phyloP scores from a whole-genome alignment of 2,329 filamentous ascomycete species.

The Calonectria honghensis region DNA sequence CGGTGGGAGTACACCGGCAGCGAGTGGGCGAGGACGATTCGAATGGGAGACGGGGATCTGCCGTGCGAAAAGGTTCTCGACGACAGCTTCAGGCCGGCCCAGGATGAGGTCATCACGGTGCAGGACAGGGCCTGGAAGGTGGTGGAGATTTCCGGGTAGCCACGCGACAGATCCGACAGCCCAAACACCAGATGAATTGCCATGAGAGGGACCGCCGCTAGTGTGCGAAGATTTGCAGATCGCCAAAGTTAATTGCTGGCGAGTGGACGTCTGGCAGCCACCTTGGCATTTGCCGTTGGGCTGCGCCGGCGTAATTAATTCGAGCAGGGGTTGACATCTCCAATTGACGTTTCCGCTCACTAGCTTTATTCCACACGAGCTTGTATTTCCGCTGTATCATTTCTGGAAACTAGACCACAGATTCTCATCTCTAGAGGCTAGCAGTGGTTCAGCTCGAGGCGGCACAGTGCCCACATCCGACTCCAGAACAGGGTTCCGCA shows the following conservation, averaged over 20 bases:
- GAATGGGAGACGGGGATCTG: constrained; percentile 59
- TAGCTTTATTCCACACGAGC: neutral
- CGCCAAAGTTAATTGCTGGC: neutral
- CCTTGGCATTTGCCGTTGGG: neutral
- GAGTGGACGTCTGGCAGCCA: neutral
- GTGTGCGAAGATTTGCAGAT: constrained; percentile 1
- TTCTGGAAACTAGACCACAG: neutral
- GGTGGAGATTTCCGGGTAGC: constrained; percentile 52
- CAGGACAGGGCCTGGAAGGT: constrained; percentile 59
- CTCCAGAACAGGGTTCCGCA: neutral
- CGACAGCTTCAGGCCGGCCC: constrained; percentile 32
- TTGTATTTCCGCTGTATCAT: neutral
- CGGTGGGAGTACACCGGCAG: constrained; percentile 69
- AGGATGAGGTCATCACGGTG: constrained; percentile 48
- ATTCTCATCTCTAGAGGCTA: neutral
- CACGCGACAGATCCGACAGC: constrained; percentile 1
- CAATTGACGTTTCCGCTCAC: too few relatives aligned
- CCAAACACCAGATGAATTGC: neutral
- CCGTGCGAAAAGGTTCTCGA: constrained; percentile 58
- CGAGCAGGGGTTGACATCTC: neutral
- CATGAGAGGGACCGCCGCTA: neutral
- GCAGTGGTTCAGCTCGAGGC: neutral
- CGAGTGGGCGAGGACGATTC: constrained; percentile 61
- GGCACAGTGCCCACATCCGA: neutral
- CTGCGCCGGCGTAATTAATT: too few relatives aligned